Evolutionary conservation across 1,139 yeast species (phyloP).

Genomic region (Scheffersomyces segobiensis): DNA sequence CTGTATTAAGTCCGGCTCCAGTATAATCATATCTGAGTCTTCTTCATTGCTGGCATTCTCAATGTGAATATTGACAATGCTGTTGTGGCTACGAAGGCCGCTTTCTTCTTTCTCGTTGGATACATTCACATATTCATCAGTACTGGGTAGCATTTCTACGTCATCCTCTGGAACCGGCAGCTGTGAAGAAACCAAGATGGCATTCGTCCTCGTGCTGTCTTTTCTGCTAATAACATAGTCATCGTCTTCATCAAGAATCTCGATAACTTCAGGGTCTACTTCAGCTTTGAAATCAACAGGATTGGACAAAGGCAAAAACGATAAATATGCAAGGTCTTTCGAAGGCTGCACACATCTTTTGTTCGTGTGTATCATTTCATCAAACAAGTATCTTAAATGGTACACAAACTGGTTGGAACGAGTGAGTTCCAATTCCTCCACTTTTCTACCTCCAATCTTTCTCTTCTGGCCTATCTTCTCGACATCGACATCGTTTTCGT

Average conservation of each 20-base stretch:
- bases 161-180: constrained; percentile 11
- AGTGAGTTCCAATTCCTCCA: constrained; percentile 69
- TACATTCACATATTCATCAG: neutral
- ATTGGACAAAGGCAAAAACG: constrained; percentile 75
- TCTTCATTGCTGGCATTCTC: neutral
- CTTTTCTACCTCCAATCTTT: constrained; percentile 83
- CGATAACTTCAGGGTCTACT: constrained; percentile 6
- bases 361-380: constrained; percentile 64
- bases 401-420: constrained; percentile 81
- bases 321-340: constrained; percentile 82
- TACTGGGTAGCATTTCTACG: constrained; percentile 9
- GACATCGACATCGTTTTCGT: constrained; percentile 27
- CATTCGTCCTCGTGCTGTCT: neutral
- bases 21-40: neutral
- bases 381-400: constrained; percentile 67
- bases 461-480: constrained; percentile 27
- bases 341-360: constrained; percentile 75
- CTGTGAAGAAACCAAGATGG: constrained; percentile 12
- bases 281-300: constrained; percentile 55
- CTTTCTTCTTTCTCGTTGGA: constrained; percentile 2
- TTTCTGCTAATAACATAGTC: neutral
- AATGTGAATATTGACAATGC: neutral
- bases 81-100: neutral
- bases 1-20: neutral
- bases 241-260: constrained; percentile 8